Conservation (phyloP, 1,284 basidiomycete species). For the Pseudozyma sp. region DNA sequence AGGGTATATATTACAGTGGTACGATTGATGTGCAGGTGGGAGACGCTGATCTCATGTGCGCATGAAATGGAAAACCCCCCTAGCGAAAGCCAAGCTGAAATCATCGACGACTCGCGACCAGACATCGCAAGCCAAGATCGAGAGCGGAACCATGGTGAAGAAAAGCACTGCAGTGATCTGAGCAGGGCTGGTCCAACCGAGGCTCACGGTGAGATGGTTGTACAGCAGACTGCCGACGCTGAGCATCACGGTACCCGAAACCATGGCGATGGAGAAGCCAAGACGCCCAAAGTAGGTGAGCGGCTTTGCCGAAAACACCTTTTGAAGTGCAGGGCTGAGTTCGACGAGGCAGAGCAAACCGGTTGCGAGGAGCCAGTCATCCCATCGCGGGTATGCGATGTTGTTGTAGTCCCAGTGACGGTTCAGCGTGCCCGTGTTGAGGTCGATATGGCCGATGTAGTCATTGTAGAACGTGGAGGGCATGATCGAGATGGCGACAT, state of each 20-base stretch:
- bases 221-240: conserved; percentile 52
- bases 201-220: conserved; percentile 29
- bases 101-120: conserved; percentile 53
- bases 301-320: conserved; percentile 30
- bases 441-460: conserved; percentile 48
- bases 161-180: conserved; percentile 47
- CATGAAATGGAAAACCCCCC: conserved; percentile 47
- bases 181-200: conserved; percentile 35
- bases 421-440: conserved; percentile 52
- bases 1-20: not conserved
- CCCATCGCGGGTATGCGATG: conserved; percentile 54
- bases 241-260: conserved; percentile 52
- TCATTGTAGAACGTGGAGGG: conserved; percentile 45
- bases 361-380: conserved; percentile 55
- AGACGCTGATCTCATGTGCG: conserved; percentile 15
- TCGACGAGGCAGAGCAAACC: conserved; percentile 54
- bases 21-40: not conserved
- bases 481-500: conserved; percentile 46
- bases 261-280: conserved; percentile 52
- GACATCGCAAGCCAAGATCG: conserved; percentile 46
- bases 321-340: conserved; percentile 37
- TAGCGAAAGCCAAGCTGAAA: conserved; percentile 35
- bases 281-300: conserved; percentile 53
- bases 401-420: conserved; percentile 41
- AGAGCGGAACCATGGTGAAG: conserved; percentile 52